Evolutionary conservation across 75 land plant genomes (phyloP).

Genomic region (Larix kaempferi): DNA sequence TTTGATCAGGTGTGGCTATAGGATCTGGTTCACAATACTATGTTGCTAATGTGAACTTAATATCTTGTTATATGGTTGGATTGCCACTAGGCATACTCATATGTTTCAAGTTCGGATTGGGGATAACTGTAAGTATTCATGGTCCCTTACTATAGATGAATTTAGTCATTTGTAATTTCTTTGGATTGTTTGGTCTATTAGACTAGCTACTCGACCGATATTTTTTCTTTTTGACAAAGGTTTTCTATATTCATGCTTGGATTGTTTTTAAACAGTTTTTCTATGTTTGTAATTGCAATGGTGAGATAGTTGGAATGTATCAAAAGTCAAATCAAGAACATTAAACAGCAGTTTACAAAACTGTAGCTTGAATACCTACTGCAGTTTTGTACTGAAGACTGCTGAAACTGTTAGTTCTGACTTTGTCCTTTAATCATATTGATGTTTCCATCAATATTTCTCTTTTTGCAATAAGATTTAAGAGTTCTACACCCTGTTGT

Average conservation of each 20-base stretch:
- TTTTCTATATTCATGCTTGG: background rate
- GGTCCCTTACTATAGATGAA: background rate
- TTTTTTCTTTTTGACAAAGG: background rate
- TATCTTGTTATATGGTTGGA: constrained; percentile 37
- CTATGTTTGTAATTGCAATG: no score
- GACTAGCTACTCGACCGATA: no score
- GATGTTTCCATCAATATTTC: no score
- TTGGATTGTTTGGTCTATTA: background rate
- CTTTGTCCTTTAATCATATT: no score
- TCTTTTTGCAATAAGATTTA: no score
- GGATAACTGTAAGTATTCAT: constrained; percentile 10
- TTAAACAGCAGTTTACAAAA: no score
- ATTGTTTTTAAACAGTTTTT: background rate
- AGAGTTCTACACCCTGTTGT: no score
- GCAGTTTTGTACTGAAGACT: no score
- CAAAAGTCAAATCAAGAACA: no score
- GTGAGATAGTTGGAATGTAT: background rate
- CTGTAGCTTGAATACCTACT: no score
- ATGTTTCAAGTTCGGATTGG: constrained; percentile 24
- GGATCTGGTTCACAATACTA: constrained; percentile 44
- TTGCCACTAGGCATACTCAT: constrained; percentile 28
- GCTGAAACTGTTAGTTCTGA: no score
- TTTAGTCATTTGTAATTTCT: background rate
- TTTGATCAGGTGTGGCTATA: constrained; percentile 36
- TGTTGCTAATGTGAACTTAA: constrained; percentile 28